Percentiles rank a stretch among this genome's conserved stretches.
These are phyloP conservation scores for Colletotrichum falcatum DNA, from an alignment of 2,329 filamentous ascomycete genomes.

Conservation along the genomic window DNA sequence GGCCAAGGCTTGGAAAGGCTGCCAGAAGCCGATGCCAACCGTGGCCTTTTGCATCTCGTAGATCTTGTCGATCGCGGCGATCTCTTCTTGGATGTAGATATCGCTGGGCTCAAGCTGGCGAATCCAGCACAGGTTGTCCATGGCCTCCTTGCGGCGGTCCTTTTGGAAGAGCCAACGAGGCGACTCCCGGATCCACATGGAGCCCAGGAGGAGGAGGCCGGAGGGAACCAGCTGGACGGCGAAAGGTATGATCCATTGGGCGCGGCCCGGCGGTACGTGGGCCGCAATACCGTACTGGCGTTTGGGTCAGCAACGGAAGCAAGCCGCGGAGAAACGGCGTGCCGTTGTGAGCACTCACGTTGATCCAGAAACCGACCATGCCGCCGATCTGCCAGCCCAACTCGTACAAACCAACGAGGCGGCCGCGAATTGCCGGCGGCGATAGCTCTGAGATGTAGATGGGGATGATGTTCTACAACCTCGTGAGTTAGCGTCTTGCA, in stretches of 20 bases:
- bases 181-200: constrained; percentile 64
- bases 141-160: constrained; percentile 63
- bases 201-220: constrained; percentile 61
- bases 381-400: constrained; percentile 65
- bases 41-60: constrained; percentile 62
- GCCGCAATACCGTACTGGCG: constrained; percentile 37
- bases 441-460: constrained; percentile 60
- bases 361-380: constrained; percentile 64
- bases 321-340: constrained; percentile 40
- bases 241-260: constrained; percentile 62
- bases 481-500: constrained; percentile 24
- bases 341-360: constrained; percentile 49
- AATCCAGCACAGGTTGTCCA: constrained; percentile 65
- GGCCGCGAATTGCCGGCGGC: constrained; percentile 65
- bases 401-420: constrained; percentile 66
- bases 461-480: constrained; percentile 59
- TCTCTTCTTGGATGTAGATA: constrained; percentile 72
- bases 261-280: constrained; percentile 37
- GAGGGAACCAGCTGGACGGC: constrained; percentile 67
- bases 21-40: constrained; percentile 71
- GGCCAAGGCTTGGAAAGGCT: constrained; percentile 64
- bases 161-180: constrained; percentile 71
- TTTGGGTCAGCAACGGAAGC: constrained; percentile 47
- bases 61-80: constrained; percentile 65
- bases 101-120: constrained; percentile 61